Percentiles rank a stretch among this genome's conserved stretches.
Evolutionary conservation across 345 rosid genomes (phyloP).

Genomic region (Eutrema yunnanense): DNA sequence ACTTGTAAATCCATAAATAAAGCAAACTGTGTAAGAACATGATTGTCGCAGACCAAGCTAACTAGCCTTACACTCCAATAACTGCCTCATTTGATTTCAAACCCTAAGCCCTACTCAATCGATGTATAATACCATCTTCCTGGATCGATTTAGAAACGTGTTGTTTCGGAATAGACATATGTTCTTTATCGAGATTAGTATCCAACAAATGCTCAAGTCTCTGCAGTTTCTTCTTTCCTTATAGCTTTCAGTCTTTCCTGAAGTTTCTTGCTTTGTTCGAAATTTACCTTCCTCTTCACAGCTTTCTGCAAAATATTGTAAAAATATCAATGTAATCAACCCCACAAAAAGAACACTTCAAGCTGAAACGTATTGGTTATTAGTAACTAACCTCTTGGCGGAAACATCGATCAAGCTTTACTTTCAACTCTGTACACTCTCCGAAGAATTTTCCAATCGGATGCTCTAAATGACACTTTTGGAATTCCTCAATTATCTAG

Average conservation of each 20-base stretch:
- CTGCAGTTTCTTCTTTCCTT: constrained; percentile 51
- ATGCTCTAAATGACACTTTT: constrained; percentile 82
- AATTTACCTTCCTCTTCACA: constrained; percentile 79
- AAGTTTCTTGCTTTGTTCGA: constrained; percentile 48
- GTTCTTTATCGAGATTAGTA: not conserved
- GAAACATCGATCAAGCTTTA: constrained; percentile 82
- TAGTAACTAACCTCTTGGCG: constrained; percentile 57
- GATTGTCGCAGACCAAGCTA: not conserved
- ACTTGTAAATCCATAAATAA: not conserved
- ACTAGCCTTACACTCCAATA: not conserved
- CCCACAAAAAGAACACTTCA: not conserved
- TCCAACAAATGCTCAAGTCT: constrained; percentile 15
- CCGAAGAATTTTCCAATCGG: constrained; percentile 84
- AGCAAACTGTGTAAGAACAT: not conserved
- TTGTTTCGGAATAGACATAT: not conserved
- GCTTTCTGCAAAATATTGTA: constrained; percentile 55
- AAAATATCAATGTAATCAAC: not conserved
- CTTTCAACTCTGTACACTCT: constrained; percentile 71
- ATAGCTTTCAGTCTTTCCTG: constrained; percentile 44
- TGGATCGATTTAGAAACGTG: not conserved
- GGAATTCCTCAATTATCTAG: constrained; percentile 84
- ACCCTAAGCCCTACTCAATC: not conserved
- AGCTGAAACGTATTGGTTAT: not conserved
- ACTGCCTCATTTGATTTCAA: not conserved
- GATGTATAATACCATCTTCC: not conserved